phyloP scores from a whole-genome alignment of 164 flowering plant genomes.

The Amborella trichopoda region DNA sequence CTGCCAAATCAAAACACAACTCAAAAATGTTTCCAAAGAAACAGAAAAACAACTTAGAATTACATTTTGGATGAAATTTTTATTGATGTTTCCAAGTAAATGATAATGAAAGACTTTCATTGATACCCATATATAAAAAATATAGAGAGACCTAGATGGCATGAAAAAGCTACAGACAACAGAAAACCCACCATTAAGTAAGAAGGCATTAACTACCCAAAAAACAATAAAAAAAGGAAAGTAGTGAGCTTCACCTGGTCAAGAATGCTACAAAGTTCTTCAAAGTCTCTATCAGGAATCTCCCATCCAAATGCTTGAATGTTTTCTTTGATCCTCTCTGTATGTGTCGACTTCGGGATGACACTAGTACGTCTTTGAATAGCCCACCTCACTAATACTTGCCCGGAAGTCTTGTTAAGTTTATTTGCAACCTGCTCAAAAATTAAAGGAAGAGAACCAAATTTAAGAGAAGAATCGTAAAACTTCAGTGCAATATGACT shows the following conservation, averaged over 20 bases:
- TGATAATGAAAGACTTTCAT: too few relatives aligned
- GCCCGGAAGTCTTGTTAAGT: slow-evolving; percentile 38
- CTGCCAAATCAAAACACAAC: too few relatives aligned
- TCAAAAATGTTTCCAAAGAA: too few relatives aligned
- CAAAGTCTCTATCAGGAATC: slow-evolving; percentile 29
- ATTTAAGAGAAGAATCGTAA: too few relatives aligned
- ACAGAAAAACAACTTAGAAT: too few relatives aligned
- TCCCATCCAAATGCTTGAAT: slow-evolving; percentile 30
- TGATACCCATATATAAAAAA: too few relatives aligned
- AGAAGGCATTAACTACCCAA: background rate
- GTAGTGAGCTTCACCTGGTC: slow-evolving; percentile 15
- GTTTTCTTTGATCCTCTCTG: slow-evolving; percentile 27
- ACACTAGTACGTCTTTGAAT: slow-evolving; percentile 38
- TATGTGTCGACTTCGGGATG: slow-evolving; percentile 29
- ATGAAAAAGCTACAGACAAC: background rate
- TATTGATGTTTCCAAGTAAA: too few relatives aligned
- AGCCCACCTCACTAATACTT: slow-evolving; percentile 37
- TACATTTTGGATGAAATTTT: too few relatives aligned
- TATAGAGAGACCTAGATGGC: background rate
- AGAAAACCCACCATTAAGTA: background rate
- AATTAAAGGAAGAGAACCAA: too few relatives aligned
- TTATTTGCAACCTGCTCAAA: slow-evolving; percentile 24
- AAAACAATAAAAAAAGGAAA: background rate
- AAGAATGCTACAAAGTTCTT: slow-evolving; percentile 16
- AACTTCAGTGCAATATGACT: too few relatives aligned